These are phyloP conservation scores for Neurospora sublineolata DNA, from an alignment of 495 filamentous ascomycete genomes.

Conservation along the genomic window DNA sequence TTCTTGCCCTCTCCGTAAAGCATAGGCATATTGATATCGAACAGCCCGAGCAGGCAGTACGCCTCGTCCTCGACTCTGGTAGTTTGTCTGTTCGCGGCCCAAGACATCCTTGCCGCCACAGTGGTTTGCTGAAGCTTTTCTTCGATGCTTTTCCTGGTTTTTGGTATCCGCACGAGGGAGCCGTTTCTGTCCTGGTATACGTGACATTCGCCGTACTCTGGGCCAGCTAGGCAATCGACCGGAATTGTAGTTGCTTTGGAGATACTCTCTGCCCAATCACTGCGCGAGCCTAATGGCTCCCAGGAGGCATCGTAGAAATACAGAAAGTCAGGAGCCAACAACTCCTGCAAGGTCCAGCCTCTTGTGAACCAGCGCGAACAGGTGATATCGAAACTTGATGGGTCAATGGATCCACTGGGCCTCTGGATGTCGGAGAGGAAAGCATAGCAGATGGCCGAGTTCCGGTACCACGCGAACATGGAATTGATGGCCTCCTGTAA, in stretches of 20 bases:
- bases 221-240: not conserved
- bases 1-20: slow-evolving; percentile 29
- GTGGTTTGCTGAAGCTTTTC: not conserved
- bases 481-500: not conserved
- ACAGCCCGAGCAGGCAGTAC: slow-evolving; percentile 28
- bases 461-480: not conserved
- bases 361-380: not conserved
- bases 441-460: not conserved
- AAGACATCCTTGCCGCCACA: slow-evolving; percentile 20
- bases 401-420: not conserved
- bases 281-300: not conserved
- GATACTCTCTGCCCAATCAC: not conserved
- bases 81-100: slow-evolving; percentile 21
- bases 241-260: not conserved
- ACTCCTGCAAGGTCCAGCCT: not conserved
- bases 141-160: not conserved
- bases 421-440: not conserved
- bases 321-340: not conserved
- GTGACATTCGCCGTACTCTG: not conserved
- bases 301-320: not conserved
- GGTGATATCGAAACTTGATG: not conserved
- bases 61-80: slow-evolving; percentile 25
- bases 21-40: slow-evolving; percentile 21
- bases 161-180: not conserved
- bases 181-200: not conserved